Base-by-base conservation (phyloP, 106 monocot species). In the Phalaenopsis equestris region DNA sequence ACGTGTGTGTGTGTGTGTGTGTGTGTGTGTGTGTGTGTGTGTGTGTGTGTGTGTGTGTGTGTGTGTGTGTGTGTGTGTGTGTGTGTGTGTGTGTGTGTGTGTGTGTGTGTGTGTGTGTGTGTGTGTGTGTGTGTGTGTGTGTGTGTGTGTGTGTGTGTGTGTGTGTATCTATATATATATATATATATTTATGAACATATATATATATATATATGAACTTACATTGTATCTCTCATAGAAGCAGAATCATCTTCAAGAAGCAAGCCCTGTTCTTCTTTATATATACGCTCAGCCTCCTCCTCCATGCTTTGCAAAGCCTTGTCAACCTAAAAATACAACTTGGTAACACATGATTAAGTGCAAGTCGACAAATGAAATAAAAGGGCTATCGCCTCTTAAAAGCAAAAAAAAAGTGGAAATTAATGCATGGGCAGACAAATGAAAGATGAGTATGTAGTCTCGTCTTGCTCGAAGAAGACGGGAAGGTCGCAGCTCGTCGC, bases 291-390 rank as follows among this genome's bases (percentile, higher is more conserved):
- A 57, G 94, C 96, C 89, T 94, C 96, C 82, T 89, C 90, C 87
- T 97, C 92, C 81, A 97, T 87, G 75, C 96, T 94, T 77, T 90
- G 88, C 61, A 97, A 78, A 81, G 96, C 94, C 84, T 92, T 96
- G 48, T 97, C 96, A 73, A 94, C 92, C 96, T 97, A 56, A 3
- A 56, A 47, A 48, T 4, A 48, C 56, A 74, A 19, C 15, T 72
- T 41, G 41, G 18, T 74, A 42, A 74, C 45, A 74, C 45, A 72
- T 41, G 23, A 8, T 12, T 39, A 16, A 70, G 15, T 12, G 39
- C 38, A 70, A 70, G 70, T 70, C 39, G 70, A 70, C n/a, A 36
- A 38, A 70, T 14, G 15, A 70, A 39, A 24, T 6, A 65, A 39
- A 38, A 36, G 36, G 15, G 70, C 38, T 4, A 39, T 15, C 36